Percentiles rank a stretch among this genome's conserved stretches.
phyloP scores from a whole-genome alignment of 169 alveolate species.

The Eimeria brunetti region DNA sequence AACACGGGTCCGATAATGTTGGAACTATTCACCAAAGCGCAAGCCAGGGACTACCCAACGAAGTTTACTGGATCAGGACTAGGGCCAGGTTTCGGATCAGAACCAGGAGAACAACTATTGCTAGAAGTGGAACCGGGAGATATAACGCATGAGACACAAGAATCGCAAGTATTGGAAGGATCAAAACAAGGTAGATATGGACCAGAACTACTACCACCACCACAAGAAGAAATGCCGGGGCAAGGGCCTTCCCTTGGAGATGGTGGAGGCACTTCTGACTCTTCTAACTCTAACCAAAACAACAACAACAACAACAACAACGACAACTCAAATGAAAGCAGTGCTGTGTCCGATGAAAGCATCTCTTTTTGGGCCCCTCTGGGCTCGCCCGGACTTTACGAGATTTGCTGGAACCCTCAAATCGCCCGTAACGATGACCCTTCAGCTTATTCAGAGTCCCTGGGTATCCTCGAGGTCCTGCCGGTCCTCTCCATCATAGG shows the following conservation, averaged over 20 bases:
- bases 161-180: too few relatives aligned
- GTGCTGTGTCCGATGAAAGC: slow-evolving; percentile 7
- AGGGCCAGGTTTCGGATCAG: background rate
- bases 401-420: slow-evolving; percentile 76
- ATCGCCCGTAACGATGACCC: slow-evolving; percentile 31
- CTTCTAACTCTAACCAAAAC: background rate
- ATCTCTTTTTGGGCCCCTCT: slow-evolving; percentile 45
- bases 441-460: slow-evolving; percentile 36
- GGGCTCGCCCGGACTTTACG: slow-evolving; percentile 42
- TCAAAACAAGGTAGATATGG: too few relatives aligned
- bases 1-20: background rate
- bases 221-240: background rate
- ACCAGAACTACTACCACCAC: too few relatives aligned
- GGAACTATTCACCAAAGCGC: slow-evolving; percentile 15
- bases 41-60: background rate
- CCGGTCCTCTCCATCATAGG: slow-evolving; percentile 44
- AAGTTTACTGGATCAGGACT: background rate
- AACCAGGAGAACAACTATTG: background rate
- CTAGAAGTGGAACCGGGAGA: background rate
- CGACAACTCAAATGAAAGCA: background rate
- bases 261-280: background rate
- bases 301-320: background rate
- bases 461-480: slow-evolving; percentile 59
- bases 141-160: too few relatives aligned
- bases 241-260: background rate